Base-by-base conservation (phyloP, 1,284 basidiomycete species). In the Porogramme epimiltina region DNA sequence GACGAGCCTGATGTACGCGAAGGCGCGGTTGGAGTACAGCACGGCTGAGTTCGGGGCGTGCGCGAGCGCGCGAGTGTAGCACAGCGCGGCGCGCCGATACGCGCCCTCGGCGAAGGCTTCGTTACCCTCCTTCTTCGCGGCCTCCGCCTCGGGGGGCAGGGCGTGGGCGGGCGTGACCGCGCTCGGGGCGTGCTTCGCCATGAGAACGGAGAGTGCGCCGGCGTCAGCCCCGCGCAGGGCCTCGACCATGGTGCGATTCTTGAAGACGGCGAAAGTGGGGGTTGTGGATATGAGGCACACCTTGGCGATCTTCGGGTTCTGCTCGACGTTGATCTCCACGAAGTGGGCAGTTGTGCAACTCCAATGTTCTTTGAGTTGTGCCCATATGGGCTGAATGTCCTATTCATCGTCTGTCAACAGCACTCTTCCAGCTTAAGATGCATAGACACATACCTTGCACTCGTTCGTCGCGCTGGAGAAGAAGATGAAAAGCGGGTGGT, bases 111-210 rank as follows among this genome's bases (percentile, higher is more conserved):
- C 42, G n/a, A 52, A 52, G 23, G 51, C 51, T 16, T 42, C 24
- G 33, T 52, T 48, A 3, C 51, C 51, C 41, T 47, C 51, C 13
- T 9, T n/a, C 45, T 52, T 52, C 45, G 45, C 41, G 19, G n/a
- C n/a, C n/a, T n/a, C n/a, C n/a, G n/a, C n/a, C n/a, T n/a, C n/a
- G n/a, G n/a, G n/a, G n/a, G n/a, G 34, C 33, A 44, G 41, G 5
- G 51, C 51, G 31, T 47, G 39, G 0, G 36, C 45, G 33, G 51
- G 45, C 6, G 44, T 45, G 15, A 40, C 4, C 1, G 40, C 33
- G 10, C 19, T 34, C 5, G 31, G 25, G 8, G 45, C 41, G 18
- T 52, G 45, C 22, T 47, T 47, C 8, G 34, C 51, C 13, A 52
- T 45, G 41, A 52, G 43, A 1, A 41, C 42, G 8, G 34, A 8